These are phyloP conservation scores for Sporothrix brasiliensis DNA, from an alignment of 2,329 filamentous ascomycete genomes.

Conservation along the genomic window DNA sequence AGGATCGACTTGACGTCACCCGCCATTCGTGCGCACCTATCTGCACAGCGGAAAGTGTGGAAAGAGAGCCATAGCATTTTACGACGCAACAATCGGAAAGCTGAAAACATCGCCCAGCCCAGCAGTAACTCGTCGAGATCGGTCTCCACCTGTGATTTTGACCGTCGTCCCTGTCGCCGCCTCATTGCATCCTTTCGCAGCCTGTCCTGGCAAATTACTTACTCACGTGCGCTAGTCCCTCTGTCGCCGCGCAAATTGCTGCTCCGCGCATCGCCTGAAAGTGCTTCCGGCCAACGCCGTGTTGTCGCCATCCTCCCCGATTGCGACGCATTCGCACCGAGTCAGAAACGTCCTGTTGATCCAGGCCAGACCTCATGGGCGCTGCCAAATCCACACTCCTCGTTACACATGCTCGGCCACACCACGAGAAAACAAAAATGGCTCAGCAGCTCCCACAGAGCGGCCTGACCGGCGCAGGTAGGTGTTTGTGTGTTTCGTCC, in stretches of 20 bases:
- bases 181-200: conserved; percentile 4
- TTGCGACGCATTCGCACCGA: conserved; percentile 8
- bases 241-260: not conserved
- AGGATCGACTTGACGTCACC: conserved; percentile 1
- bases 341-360: not conserved
- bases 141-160: not conserved
- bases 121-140: not conserved
- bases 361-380: conserved; percentile 34
- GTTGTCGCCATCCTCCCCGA: not conserved
- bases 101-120: not conserved
- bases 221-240: not conserved
- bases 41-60: conserved; percentile 8
- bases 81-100: not conserved
- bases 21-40: conserved; percentile 17
- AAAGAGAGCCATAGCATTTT: conserved; percentile 5
- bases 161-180: not conserved
- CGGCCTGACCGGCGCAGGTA: conserved; percentile 49
- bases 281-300: not conserved
- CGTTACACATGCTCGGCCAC: conserved; percentile 32
- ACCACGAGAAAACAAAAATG: conserved; percentile 34
- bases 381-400: conserved; percentile 35
- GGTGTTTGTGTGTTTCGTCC: conserved; percentile 37
- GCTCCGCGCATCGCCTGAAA: not conserved
- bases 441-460: conserved; percentile 38
- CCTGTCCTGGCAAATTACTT: not conserved